Evolutionary conservation across 768 basidiomycete genomes (phyloP).

Genomic region (Rhodocollybia butyracea): DNA sequence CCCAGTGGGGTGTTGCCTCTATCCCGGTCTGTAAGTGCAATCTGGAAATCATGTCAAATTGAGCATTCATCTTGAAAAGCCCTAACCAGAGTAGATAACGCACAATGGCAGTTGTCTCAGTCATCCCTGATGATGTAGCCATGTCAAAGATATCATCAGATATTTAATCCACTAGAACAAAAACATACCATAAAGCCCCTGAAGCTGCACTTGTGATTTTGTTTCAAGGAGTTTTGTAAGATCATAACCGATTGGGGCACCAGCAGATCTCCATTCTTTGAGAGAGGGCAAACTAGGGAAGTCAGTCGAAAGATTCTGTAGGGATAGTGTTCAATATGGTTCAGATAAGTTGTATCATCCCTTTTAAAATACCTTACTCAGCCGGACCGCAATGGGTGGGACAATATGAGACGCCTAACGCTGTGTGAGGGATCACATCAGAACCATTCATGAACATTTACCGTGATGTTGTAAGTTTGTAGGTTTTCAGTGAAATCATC

Average conservation of each 20-base stretch:
- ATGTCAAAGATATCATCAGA: neutral
- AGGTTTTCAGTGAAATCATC: neutral
- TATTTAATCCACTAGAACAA: neutral
- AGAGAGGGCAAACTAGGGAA: neutral
- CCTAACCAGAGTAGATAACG: neutral
- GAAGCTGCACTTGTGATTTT: neutral
- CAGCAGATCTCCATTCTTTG: slow-evolving; percentile 3
- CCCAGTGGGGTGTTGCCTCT: neutral
- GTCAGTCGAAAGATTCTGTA: neutral
- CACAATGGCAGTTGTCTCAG: neutral
- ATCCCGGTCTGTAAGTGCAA: neutral
- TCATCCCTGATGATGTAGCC: neutral
- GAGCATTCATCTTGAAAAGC: neutral
- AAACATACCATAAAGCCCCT: slow-evolving; percentile 1
- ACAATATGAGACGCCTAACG: neutral
- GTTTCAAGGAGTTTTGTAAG: neutral
- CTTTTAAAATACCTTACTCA: neutral
- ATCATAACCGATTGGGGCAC: slow-evolving; percentile 3
- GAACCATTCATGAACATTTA: neutral
- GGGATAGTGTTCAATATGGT: neutral
- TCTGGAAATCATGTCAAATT: neutral
- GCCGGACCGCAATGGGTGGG: neutral
- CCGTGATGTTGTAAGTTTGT: neutral
- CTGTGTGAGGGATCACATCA: neutral
- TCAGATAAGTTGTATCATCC: neutral